Conservation (phyloP, 83 land plant genomes). For the Thuja plicata region DNA sequence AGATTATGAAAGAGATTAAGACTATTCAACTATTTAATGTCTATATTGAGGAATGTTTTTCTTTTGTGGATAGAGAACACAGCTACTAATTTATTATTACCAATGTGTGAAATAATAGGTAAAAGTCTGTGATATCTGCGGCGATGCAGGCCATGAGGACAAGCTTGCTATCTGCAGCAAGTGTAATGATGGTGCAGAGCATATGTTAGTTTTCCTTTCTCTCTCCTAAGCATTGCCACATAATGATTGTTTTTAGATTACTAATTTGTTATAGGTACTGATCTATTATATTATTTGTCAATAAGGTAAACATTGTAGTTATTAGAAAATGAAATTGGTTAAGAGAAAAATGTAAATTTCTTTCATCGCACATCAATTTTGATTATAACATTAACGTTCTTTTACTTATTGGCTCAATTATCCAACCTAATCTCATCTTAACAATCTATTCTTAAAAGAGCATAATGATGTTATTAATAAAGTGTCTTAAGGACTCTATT, state of each 20-base stretch:
- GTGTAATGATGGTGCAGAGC: conserved; percentile 96
- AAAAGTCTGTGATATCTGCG: conserved; percentile 96
- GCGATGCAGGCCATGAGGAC: conserved; percentile 91
- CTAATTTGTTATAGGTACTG: background rate
- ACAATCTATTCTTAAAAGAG: background rate
- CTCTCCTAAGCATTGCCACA: background rate
- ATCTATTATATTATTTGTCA: background rate
- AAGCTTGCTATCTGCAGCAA: conserved; percentile 77
- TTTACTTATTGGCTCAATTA: background rate
- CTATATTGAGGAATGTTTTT: background rate
- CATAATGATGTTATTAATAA: background rate
- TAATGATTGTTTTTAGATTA: background rate
- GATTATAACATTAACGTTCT: background rate
- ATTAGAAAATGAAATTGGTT: background rate
- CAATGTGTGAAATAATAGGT: conserved; percentile 48
- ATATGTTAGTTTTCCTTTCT: conserved; percentile 62
- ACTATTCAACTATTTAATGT: background rate
- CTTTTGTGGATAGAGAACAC: background rate
- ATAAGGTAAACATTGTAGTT: background rate
- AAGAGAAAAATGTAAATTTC: background rate
- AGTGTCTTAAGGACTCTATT: background rate
- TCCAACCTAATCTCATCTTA: background rate
- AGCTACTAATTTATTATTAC: conserved; percentile 1
- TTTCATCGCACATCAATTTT: background rate
- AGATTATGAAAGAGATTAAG: background rate